Evolutionary conservation across 2,329 filamentous ascomycete genomes (phyloP).

Genomic region (Colletotrichum karsti): DNA sequence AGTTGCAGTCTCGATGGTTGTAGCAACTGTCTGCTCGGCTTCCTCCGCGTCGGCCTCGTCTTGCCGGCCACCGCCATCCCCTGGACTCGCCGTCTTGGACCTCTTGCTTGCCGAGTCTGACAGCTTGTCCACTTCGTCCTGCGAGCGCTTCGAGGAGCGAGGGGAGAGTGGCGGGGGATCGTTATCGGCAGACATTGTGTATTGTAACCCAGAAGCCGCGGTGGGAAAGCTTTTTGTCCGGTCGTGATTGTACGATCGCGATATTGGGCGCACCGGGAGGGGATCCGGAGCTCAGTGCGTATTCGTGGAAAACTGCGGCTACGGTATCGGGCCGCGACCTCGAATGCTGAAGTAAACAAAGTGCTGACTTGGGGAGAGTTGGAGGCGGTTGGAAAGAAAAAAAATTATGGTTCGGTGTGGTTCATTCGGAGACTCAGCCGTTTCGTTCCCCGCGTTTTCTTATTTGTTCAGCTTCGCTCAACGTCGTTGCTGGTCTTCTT

Average conservation of each 20-base stretch:
- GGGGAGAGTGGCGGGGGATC: background rate
- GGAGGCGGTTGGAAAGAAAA: no score
- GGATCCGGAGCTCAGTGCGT: no score
- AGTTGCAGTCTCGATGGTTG: no score
- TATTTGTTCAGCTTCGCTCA: background rate
- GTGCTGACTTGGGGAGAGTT: background rate
- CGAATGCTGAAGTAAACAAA: background rate
- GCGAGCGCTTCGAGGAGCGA: conserved; percentile 17
- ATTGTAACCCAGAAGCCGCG: no score
- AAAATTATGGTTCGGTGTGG: background rate
- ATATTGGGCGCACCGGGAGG: background rate
- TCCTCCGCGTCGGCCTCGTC: background rate
- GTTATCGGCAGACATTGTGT: background rate
- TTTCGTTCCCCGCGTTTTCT: background rate
- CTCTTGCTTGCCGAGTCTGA: conserved; percentile 6
- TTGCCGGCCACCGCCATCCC: background rate
- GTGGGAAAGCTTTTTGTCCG: no score
- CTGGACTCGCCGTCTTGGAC: conserved; percentile 9
- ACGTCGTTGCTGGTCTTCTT: background rate
- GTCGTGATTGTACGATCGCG: no score
- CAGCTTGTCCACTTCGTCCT: conserved; percentile 1
- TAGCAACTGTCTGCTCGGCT: no score
- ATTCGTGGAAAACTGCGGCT: no score
- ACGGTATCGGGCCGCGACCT: background rate
- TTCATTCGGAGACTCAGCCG: background rate